Base-by-base conservation (phyloP, 306 rosid genomes). In the Pterocarpus santalinus region DNA sequence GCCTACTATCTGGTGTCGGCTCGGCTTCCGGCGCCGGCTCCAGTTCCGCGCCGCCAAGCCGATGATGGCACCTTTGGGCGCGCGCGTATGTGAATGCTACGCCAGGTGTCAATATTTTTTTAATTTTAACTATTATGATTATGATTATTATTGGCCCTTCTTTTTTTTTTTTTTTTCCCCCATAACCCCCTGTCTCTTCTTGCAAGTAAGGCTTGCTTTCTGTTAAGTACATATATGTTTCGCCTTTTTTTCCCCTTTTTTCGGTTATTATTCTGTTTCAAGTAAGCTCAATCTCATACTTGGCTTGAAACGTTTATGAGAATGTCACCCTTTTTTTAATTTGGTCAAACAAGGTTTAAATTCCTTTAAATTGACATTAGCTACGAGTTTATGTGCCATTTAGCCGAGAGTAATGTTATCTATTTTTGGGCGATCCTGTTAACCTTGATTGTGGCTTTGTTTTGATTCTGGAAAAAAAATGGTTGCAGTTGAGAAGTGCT, bases 191-290 rank as follows among this genome's bases (percentile, higher is more conserved):
- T 51, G 17, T 22, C 56, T 12, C 78, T 46, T 44, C 76, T 47
- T 56, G 73, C 77, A 69, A 85, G 82, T 47, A 56, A 87, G 49
- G 16, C 67, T 72, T 62, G 51, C 60, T 44, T 44, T 80, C 81
- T 90, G 88, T 81, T 82, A 83, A 83, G 86, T 84, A 85, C 84
- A 65, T 84, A 85, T 82, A 71, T 78, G 82, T 65, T 10, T 86
- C 53, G 8, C 14, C 43, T 8, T 65, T 52, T 75, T 12, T 77
- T 28, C 7, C n/a, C 56, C n/a, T 22, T 63, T 16, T 55, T 64
- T 2, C 28, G 28, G 28, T 28, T 80, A 34, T 16, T 63, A 15
- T 2, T 28, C 72, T 39, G 30, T 47, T 35, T 41, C 53, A 77
- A 38, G 74, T 38, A 75, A 82, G 61, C 77, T 79, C 72, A 62